These are phyloP conservation scores for Plantago elongata DNA, from an alignment of 257 asterid species.

Conservation along the genomic window DNA sequence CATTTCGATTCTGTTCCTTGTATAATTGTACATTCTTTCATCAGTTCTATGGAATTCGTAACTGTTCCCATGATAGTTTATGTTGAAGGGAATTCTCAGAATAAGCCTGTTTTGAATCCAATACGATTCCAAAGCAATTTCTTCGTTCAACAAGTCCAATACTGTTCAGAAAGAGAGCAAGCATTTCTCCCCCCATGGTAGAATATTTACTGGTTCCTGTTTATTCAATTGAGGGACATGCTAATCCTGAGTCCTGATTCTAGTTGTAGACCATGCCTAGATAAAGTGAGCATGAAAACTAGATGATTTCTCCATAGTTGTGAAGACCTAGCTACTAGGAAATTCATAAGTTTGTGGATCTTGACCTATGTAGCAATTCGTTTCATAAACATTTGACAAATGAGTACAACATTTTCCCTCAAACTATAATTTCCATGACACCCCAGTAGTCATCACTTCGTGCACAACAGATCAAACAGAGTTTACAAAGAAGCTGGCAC, in stretches of 20 bases:
- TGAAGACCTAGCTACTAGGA: not conserved
- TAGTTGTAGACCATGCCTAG: not conserved
- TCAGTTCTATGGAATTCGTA: slow-evolving; percentile 25
- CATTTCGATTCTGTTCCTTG: slow-evolving; percentile 29
- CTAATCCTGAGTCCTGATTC: no score
- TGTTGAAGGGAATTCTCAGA: slow-evolving; percentile 17
- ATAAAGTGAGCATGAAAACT: not conserved
- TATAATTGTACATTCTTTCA: slow-evolving; percentile 20
- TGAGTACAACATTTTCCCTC: not conserved
- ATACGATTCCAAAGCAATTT: slow-evolving; percentile 16
- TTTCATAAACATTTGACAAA: not conserved
- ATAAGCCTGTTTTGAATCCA: not conserved
- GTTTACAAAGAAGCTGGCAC: no score
- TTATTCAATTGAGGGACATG: no score
- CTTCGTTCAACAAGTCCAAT: slow-evolving; percentile 4
- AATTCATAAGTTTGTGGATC: not conserved
- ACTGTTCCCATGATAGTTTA: slow-evolving; percentile 17
- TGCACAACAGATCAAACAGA: no score
- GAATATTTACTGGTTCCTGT: no score
- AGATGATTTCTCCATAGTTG: not conserved
- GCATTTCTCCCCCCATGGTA: not conserved
- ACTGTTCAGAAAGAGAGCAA: not conserved
- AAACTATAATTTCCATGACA: slow-evolving; percentile 6
- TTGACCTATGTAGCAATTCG: not conserved
- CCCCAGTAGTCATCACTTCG: not conserved